Percentiles rank a stretch among this genome's conserved stretches.
Conservation (phyloP, 345 rosid species). For the Citrus australasica region DNA sequence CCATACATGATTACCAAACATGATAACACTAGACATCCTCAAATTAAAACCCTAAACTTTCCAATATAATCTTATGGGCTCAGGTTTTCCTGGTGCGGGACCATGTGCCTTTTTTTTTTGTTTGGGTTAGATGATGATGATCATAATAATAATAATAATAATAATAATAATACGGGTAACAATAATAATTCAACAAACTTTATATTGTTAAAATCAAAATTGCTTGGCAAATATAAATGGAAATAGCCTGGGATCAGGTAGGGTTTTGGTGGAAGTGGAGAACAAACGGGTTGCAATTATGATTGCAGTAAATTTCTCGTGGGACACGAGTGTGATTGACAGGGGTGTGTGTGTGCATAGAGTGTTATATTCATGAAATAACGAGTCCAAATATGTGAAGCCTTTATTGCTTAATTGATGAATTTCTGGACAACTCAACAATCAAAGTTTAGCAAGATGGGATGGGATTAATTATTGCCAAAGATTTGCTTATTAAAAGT, state of each 20-base stretch:
- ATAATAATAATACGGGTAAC: too few relatives aligned
- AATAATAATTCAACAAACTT: too few relatives aligned
- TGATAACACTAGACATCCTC: background rate
- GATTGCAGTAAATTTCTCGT: too few relatives aligned
- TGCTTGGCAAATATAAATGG: too few relatives aligned
- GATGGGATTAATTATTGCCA: background rate
- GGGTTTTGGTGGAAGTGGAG: background rate
- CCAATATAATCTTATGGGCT: background rate
- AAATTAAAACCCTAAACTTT: background rate
- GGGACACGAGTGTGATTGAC: too few relatives aligned
- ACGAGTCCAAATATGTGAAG: background rate
- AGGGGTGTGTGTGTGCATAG: background rate
- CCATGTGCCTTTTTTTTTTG: too few relatives aligned
- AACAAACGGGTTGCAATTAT: background rate
- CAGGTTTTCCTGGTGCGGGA: too few relatives aligned
- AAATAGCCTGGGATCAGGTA: too few relatives aligned
- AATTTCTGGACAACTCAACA: background rate
- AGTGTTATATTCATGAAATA: background rate
- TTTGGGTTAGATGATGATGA: too few relatives aligned
- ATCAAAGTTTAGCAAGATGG: background rate
- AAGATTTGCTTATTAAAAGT: too few relatives aligned
- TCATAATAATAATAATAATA: too few relatives aligned
- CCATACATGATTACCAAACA: background rate
- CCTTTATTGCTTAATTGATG: background rate
- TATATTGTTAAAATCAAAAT: too few relatives aligned